phyloP scores from a whole-genome alignment of 305 asterid species.

The Fraxinus floribunda region DNA sequence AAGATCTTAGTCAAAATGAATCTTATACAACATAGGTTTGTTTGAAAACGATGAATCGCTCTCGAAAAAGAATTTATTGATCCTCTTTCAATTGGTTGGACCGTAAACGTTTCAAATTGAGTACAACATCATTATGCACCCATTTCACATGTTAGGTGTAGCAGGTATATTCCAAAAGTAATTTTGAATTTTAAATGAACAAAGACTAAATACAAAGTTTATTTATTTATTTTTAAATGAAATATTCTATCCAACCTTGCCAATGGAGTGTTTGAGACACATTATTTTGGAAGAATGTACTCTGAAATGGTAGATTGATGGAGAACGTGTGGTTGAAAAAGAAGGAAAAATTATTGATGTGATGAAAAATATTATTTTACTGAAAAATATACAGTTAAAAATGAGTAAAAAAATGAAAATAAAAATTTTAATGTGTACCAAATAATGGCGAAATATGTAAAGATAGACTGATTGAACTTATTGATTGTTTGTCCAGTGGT shows the following conservation, averaged over 20 bases:
- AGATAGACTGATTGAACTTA: not conserved
- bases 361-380: too few species aligned
- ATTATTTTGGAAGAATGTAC: too few species aligned
- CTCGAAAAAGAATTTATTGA: too few species aligned
- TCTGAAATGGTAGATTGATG: too few species aligned
- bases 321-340: too few species aligned
- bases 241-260: not conserved
- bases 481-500: constrained; percentile 18
- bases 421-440: too few species aligned
- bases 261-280: not conserved
- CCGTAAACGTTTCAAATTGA: not conserved
- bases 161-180: not conserved
- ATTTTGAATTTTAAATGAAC: not conserved
- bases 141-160: not conserved
- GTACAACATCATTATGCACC: not conserved
- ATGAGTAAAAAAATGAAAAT: too few species aligned
- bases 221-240: not conserved
- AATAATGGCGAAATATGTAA: not conserved
- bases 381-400: too few species aligned
- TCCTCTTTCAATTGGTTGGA: not conserved
- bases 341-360: too few species aligned
- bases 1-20: not conserved
- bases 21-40: not conserved
- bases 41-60: not conserved
- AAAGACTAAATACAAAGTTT: not conserved